These are phyloP conservation scores for Nicotiana tomentosiformis DNA, from an alignment of 257 asterid genomes.

Conservation along the genomic window DNA sequence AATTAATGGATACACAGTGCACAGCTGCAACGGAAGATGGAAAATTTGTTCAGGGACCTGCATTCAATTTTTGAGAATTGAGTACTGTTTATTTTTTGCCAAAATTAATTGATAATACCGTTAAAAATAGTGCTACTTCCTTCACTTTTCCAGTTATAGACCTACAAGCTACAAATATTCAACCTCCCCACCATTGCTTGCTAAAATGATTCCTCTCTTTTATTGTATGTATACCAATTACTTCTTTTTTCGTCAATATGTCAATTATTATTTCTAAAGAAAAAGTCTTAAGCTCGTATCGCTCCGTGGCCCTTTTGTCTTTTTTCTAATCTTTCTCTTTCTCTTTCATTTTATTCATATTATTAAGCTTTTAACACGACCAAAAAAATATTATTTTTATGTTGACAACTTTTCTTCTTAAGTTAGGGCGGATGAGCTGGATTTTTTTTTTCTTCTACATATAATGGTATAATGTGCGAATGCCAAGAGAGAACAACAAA, in stretches of 20 bases:
- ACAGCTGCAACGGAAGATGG: neutral
- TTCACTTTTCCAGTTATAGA: neutral
- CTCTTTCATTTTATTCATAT: neutral
- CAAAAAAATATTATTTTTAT: too few species aligned
- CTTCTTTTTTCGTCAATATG: too few species aligned
- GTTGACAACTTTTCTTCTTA: too few species aligned
- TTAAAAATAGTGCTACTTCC: neutral
- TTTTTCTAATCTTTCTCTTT: neutral
- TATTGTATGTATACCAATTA: neutral
- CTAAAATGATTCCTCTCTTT: neutral
- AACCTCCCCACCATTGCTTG: too few species aligned
- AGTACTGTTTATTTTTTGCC: neutral
- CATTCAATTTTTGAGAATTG: neutral
- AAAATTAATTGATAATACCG: neutral
- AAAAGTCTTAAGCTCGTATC: too few species aligned
- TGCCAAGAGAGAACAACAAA: neutral
- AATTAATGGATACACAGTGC: neutral
- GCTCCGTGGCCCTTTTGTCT: neutral
- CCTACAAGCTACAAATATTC: neutral
- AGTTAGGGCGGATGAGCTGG: neutral
- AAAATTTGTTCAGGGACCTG: neutral
- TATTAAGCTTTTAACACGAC: too few species aligned
- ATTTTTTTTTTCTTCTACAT: neutral
- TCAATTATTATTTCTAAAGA: neutral
- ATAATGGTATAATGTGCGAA: neutral